Percentiles rank a stretch among this genome's conserved stretches.
These are phyloP conservation scores for Pachysandra terminalis DNA, from an alignment of 164 flowering plant genomes.

Conservation along the genomic window DNA sequence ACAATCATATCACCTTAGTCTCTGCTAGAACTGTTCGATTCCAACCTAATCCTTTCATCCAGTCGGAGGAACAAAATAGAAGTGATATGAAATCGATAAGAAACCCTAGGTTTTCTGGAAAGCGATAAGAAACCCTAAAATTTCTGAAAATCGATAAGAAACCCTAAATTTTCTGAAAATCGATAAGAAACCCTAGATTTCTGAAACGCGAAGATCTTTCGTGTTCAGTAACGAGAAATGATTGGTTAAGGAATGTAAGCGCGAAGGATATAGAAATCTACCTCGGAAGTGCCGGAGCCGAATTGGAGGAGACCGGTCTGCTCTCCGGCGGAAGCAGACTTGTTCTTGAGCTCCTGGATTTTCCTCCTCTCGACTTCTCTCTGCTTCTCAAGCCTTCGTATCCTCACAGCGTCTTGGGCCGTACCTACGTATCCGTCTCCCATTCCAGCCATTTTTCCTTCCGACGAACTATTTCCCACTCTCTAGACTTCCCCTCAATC, in stretches of 20 bases:
- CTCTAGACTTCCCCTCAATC: slow-evolving; percentile 26
- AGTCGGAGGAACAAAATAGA: no score
- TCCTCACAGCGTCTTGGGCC: slow-evolving; percentile 96
- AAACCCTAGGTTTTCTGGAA: no score
- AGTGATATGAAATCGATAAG: no score
- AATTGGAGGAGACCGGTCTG: slow-evolving; percentile 97
- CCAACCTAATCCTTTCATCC: not conserved
- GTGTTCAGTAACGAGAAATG: not conserved
- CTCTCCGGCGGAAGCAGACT: slow-evolving; percentile 70
- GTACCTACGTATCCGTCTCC: slow-evolving; percentile 99
- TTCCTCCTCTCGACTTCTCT: slow-evolving; percentile 88
- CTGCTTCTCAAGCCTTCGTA: slow-evolving; percentile 89
- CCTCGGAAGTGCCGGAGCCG: slow-evolving; percentile 94
- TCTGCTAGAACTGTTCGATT: no score
- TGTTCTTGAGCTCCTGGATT: slow-evolving; percentile 90
- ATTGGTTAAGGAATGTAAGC: not conserved
- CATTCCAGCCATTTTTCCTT: slow-evolving; percentile 87
- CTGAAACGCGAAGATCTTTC: not conserved
- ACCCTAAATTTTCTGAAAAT: slow-evolving; percentile 3
- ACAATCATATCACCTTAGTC: no score
- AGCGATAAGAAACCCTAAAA: no score
- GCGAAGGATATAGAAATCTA: slow-evolving; percentile 15
- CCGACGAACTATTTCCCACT: slow-evolving; percentile 5
- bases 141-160: no score
- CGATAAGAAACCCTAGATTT: not conserved